Percentiles rank a stretch among this genome's conserved stretches.
These are phyloP conservation scores for Backusella liffmaniae DNA, from an alignment of 192 early-diverging fungal genomes.

Conservation along the genomic window DNA sequence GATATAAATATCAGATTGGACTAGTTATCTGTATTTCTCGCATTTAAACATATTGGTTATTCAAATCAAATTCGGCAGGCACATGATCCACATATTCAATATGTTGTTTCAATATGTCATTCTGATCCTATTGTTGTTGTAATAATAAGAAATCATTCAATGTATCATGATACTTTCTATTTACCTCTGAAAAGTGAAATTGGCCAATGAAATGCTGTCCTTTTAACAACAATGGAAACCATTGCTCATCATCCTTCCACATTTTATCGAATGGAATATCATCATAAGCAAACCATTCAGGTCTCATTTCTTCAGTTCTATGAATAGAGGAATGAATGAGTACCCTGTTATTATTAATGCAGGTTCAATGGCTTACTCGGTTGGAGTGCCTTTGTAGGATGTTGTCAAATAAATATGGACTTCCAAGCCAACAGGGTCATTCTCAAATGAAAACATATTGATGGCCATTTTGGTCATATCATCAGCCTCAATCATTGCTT, in stretches of 20 bases:
- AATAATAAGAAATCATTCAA: neutral
- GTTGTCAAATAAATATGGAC: constrained; percentile 59
- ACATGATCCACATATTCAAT: neutral
- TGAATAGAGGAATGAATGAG: neutral
- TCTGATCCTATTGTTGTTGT: constrained; percentile 12
- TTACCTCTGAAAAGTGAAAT: constrained; percentile 44
- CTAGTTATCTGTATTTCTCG: too few species aligned
- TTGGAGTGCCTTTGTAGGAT: constrained; percentile 43
- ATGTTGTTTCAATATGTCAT: constrained; percentile 6
- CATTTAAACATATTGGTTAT: neutral
- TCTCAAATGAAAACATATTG: constrained; percentile 65
- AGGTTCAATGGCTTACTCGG: constrained; percentile 49
- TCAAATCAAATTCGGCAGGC: constrained; percentile 14
- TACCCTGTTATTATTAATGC: neutral
- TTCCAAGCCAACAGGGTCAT: constrained; percentile 60
- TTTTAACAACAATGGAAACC: constrained; percentile 59
- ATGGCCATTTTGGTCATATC: constrained; percentile 50
- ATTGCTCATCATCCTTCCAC: constrained; percentile 71
- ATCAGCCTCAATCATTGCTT: constrained; percentile 46
- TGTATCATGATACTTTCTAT: neutral
- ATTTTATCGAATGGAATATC: constrained; percentile 64
- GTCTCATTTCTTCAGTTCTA: constrained; percentile 73
- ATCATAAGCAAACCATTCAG: constrained; percentile 61
- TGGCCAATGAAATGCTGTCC: constrained; percentile 45
- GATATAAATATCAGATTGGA: too few species aligned